Conservation (phyloP, 2,329 filamentous ascomycete species). For the Sporothrix variecibatus region DNA sequence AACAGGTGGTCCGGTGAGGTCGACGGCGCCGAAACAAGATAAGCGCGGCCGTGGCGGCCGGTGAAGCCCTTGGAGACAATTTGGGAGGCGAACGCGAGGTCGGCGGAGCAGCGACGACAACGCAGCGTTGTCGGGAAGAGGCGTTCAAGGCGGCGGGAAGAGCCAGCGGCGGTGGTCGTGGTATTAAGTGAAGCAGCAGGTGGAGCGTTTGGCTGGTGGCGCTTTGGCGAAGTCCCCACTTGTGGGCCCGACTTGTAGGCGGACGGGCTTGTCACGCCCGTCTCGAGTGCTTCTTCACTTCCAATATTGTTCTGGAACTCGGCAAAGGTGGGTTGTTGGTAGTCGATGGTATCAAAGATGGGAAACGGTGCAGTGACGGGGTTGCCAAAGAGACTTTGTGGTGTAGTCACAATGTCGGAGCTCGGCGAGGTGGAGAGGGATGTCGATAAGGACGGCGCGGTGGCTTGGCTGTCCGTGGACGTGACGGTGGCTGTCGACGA, state of each 20-base stretch:
- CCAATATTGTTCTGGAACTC: neutral
- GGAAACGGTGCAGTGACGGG: neutral
- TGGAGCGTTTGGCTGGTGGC: neutral
- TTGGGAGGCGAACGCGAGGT: constrained; percentile 62
- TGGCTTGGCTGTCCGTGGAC: neutral
- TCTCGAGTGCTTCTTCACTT: neutral
- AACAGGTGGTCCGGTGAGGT: constrained; percentile 26
- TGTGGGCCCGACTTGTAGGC: constrained; percentile 1
- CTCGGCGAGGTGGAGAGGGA: constrained; percentile 33
- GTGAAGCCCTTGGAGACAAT: constrained; percentile 68
- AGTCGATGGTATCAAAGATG: neutral
- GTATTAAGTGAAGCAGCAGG: no score
- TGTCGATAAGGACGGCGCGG: neutral
- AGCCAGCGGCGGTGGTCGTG: constrained; percentile 12
- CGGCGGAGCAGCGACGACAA: constrained; percentile 59
- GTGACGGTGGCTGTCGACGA: constrained; percentile 14
- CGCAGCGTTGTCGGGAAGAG: constrained; percentile 57
- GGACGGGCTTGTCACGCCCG: neutral
- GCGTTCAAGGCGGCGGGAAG: constrained; percentile 42
- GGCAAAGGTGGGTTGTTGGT: neutral
- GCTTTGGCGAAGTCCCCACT: neutral
- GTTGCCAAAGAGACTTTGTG: neutral
- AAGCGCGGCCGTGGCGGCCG: constrained; percentile 65
- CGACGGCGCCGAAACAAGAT: constrained; percentile 51
- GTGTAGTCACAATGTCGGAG: neutral